Percentiles rank a stretch among this genome's conserved stretches.
Evolutionary conservation across 176 grass and related monocot genomes (phyloP).

Genomic region (Musa acuminata): DNA sequence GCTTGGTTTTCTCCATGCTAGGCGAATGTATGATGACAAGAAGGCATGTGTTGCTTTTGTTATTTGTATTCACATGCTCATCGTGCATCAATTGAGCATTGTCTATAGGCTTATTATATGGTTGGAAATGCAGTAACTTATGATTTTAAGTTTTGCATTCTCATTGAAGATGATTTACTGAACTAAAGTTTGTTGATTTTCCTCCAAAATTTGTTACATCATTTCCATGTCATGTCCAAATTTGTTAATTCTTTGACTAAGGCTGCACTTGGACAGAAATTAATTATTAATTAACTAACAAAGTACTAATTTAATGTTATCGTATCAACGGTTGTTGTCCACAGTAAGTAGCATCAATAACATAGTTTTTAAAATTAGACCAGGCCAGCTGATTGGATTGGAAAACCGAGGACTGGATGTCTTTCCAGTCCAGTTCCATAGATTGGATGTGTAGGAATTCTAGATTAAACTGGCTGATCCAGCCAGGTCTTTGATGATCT

Average conservation of each 20-base stretch:
- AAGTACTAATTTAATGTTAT: too few relatives aligned
- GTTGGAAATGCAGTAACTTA: background rate
- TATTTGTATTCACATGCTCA: background rate
- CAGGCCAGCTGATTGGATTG: too few relatives aligned
- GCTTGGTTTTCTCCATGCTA: slow-evolving; percentile 71
- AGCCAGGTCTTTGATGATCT: too few relatives aligned
- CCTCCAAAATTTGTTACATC: background rate
- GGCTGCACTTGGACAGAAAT: background rate
- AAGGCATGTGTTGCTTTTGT: slow-evolving; percentile 25
- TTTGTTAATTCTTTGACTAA: background rate
- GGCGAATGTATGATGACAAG: slow-evolving; percentile 67
- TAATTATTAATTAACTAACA: background rate
- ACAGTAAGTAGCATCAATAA: too few relatives aligned
- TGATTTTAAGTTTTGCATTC: background rate
- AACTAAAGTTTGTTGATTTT: background rate
- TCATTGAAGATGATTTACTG: background rate
- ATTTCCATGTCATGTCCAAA: background rate
- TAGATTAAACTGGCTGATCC: too few relatives aligned
- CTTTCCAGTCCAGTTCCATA: too few relatives aligned
- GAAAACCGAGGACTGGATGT: too few relatives aligned
- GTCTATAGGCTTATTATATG: background rate
- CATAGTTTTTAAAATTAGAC: too few relatives aligned
- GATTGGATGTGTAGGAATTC: too few relatives aligned
- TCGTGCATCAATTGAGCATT: background rate
- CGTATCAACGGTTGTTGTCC: too few relatives aligned